Percentiles rank a stretch among this genome's conserved stretches.
Conservation (phyloP, 2,329 filamentous ascomycete species). For the Pseudogymnoascus sp. region DNA sequence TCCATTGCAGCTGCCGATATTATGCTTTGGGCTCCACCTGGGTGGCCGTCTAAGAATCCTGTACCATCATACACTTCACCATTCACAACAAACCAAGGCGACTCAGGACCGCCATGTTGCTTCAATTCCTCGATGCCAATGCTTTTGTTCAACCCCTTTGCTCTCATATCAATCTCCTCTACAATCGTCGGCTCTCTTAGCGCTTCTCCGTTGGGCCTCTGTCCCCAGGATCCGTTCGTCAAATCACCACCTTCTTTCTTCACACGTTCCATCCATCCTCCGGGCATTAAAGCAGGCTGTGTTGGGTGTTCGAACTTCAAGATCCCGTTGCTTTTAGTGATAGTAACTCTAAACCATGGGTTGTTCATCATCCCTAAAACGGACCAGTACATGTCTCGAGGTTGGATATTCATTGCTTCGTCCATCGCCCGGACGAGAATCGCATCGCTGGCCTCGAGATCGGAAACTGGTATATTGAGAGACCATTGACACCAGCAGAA, state of each 20-base stretch:
- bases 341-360: constrained; percentile 78
- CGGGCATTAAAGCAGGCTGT: constrained; percentile 64
- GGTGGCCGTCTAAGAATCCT: constrained; percentile 69
- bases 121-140: constrained; percentile 67
- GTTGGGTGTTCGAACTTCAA: constrained; percentile 84
- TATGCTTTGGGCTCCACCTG: constrained; percentile 80
- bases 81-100: constrained; percentile 82
- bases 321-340: constrained; percentile 55
- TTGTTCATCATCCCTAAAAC: constrained; percentile 98
- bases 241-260: constrained; percentile 77
- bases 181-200: constrained; percentile 36
- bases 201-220: constrained; percentile 47
- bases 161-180: constrained; percentile 70
- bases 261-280: constrained; percentile 89
- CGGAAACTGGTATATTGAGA: constrained; percentile 53
- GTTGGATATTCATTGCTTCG: constrained; percentile 77
- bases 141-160: constrained; percentile 49
- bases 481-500: constrained; percentile 96
- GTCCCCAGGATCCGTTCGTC: constrained; percentile 77
- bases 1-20: constrained; percentile 74
- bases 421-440: constrained; percentile 84
- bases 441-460: constrained; percentile 57
- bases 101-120: constrained; percentile 52
- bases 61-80: constrained; percentile 87
- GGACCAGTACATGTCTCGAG: constrained; percentile 92